Percentiles rank a stretch among this genome's conserved stretches.
These are phyloP conservation scores for Fusarium nanum DNA, from an alignment of 2,329 filamentous ascomycete species.

Conservation along the genomic window DNA sequence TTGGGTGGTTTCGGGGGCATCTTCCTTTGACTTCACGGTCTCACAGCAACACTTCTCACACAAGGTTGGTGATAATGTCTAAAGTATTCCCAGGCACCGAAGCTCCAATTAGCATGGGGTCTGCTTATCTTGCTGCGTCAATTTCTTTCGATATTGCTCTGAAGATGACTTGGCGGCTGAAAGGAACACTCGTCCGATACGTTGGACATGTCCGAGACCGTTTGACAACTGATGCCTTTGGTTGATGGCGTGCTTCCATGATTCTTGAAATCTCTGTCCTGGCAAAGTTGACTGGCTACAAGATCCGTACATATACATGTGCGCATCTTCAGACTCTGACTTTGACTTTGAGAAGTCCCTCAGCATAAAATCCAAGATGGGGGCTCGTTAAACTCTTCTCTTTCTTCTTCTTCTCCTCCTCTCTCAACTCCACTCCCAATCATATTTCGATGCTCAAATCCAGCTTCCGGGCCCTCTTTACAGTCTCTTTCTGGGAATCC, in stretches of 20 bases:
- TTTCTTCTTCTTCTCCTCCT: background rate
- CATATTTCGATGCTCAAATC: background rate
- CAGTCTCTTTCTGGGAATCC: background rate
- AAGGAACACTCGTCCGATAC: background rate
- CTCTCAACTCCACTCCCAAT: background rate
- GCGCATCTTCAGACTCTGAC: background rate
- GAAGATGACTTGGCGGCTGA: background rate
- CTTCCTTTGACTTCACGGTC: background rate
- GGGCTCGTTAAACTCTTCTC: background rate
- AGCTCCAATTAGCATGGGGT: background rate
- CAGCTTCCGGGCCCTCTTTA: background rate
- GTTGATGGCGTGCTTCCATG: background rate
- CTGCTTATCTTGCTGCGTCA: background rate
- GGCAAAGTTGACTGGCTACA: background rate
- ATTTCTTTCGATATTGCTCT: background rate
- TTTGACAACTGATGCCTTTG: background rate
- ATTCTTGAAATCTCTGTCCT: background rate
- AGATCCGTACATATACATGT: background rate
- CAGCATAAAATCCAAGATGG: background rate
- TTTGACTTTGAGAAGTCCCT: background rate
- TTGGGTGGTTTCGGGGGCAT: background rate
- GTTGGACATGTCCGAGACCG: background rate
- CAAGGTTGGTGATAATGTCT: background rate
- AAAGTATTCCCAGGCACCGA: background rate
- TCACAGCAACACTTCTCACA: background rate